Evolutionary conservation across 371 early-diverging fungal species (phyloP), one percentile per base, ranked within the genome.

Genomic region (Mucor velutinosus): DNA sequence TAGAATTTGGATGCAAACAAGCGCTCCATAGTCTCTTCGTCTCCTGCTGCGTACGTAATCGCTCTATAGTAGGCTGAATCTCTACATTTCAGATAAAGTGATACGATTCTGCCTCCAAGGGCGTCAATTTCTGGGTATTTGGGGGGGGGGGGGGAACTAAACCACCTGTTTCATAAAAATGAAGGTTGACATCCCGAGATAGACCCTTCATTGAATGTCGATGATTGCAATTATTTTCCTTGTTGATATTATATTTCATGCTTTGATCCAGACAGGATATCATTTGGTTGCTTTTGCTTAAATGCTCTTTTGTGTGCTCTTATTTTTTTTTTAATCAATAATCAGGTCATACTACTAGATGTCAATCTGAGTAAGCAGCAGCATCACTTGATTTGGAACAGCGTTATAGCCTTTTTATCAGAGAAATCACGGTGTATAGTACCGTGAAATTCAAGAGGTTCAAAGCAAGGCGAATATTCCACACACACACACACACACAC

Each of bases 121-220:
- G 53, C 14, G 27, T 23, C 53, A 53, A 53, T 25, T 15, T 53
- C 53, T 53, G 53, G 53, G 53, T 53, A 53, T 53, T 53, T 53
- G 53, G 53, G 53, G 51, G 51, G n/a, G n/a, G 19, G 15, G 25
- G 51, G 51, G 53, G 4, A 53, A 53, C 27, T 53, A 27, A 27
- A 53, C 27, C 8, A 53, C 1, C 27, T 53, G 53, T 53, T 53
- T 53, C 53, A 53, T 11, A 53, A 53, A 53, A 10, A 53, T 21
- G 47, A 47, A 8, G n/a, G 21, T 47, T 47, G 47, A 47, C 21
- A 27, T 53, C 53, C 53, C 53, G 53, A 53, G 27, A 53, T 53
- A 53, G 25, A 15, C 47, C 15, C 15, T 53, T 15, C 0, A 1
- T 53, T 53, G 27, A 53, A 14, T 53, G 23, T 25, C 27, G 27